Evolutionary conservation across 148 eudicot species (phyloP).

Genomic region (Vaccinium vitisidaea): DNA sequence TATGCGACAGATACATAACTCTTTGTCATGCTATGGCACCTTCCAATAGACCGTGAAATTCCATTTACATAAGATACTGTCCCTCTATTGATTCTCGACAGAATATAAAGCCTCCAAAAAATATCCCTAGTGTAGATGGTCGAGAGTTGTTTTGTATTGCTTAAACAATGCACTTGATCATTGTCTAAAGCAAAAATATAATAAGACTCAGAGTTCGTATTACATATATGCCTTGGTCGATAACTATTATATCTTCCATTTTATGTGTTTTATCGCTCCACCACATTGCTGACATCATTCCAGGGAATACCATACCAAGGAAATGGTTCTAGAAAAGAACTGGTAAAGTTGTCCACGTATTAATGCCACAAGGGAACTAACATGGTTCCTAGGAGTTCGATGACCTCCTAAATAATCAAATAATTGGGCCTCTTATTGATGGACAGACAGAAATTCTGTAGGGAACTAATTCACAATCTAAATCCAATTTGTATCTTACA

Average conservation of each 20-base stretch:
- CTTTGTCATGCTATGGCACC: not conserved
- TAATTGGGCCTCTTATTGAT: not conserved
- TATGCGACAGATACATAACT: not conserved
- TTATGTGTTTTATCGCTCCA: not conserved
- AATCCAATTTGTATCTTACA: not conserved
- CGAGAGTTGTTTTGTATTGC: not conserved
- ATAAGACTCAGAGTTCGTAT: not conserved
- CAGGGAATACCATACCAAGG: not conserved
- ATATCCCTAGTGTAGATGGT: not conserved
- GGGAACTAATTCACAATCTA: not conserved
- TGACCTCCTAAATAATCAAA: not conserved
- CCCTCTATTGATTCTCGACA: not conserved
- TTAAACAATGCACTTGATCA: not conserved
- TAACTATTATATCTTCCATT: not conserved
- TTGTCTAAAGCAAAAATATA: not conserved
- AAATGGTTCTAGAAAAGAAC: not conserved
- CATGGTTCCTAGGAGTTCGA: not conserved
- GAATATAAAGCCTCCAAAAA: conserved; percentile 5
- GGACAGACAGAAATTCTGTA: not conserved
- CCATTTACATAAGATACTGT: not conserved
- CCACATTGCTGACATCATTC: not conserved
- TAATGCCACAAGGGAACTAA: not conserved
- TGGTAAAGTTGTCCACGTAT: not conserved
- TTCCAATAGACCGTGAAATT: not conserved
- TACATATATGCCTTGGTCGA: not conserved